These are phyloP conservation scores for Erythrobasidium yunnanense DNA, from an alignment of 768 basidiomycete species.

Conservation along the genomic window DNA sequence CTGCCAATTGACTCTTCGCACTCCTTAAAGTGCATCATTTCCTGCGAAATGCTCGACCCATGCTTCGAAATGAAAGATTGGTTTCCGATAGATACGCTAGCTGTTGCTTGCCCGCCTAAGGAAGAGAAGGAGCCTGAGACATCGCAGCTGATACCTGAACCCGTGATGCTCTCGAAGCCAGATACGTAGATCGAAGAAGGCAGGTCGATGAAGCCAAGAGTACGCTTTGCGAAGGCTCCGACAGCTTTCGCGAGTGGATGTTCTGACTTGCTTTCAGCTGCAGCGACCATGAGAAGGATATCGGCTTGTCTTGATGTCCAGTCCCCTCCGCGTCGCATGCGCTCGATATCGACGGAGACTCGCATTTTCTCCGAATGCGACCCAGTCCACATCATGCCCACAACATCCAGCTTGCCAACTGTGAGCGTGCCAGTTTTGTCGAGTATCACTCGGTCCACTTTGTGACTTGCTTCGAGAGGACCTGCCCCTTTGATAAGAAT, in stretches of 20 bases:
- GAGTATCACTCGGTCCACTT: constrained; percentile 67
- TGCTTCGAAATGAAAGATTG: constrained; percentile 51
- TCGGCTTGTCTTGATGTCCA: constrained; percentile 31
- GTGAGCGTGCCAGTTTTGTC: constrained; percentile 99
- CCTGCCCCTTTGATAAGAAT: constrained; percentile 96
- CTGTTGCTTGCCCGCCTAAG: constrained; percentile 33
- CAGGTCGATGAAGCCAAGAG: constrained; percentile 46
- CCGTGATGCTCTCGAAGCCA: constrained; percentile 76
- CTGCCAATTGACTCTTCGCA: constrained; percentile 63
- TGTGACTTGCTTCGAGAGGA: constrained; percentile 79
- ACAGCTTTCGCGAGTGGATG: constrained; percentile 93
- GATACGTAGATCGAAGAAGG: constrained; percentile 53
- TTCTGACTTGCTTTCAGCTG: constrained; percentile 82
- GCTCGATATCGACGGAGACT: constrained; percentile 3
- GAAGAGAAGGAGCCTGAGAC: constrained; percentile 43
- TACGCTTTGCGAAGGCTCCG: constrained; percentile 64
- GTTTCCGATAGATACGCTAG: constrained; percentile 62
- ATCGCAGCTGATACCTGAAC: constrained; percentile 70
- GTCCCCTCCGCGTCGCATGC: not conserved
- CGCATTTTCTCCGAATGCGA: not conserved
- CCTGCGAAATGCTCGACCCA: constrained; percentile 49
- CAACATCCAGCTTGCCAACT: constrained; percentile 78
- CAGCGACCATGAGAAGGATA: constrained; percentile 68
- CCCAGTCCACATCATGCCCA: constrained; percentile 60
- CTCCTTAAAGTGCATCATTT: constrained; percentile 56